Evolutionary conservation across 2,329 filamentous ascomycete genomes (phyloP), one percentile per base, ranked within the genome.

Genomic region (Alternaria gansuensis): DNA sequence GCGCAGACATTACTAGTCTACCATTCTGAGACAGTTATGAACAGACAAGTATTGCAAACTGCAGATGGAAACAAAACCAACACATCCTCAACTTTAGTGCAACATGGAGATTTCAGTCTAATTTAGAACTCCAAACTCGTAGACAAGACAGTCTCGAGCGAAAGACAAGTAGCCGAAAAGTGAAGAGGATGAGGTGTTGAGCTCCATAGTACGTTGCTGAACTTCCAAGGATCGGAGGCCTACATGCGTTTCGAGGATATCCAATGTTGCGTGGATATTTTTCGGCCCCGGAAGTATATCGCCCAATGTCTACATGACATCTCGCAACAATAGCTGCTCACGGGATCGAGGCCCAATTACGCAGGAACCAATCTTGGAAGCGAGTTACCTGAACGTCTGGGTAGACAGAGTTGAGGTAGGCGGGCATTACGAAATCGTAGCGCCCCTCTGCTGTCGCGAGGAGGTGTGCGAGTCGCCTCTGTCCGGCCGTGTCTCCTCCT

Each of bases 371-470:
- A 14, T 71, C 67, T 26, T 65, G 66, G 59, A 82, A 81, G 9
- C 66, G 57, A 5, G 73, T 71, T 13, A 76, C 68, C 36, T 55
- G 65, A 36, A 81, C 66, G 26, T 79, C 74, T 31, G 78, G 76
- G 55, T 79, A 80, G 36, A 67, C 57, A 10, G 66, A 58, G 71
- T 90, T 90, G 53, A 92, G 77, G 60, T 87, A 89, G 2, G 68
- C 73, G 1, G 86, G 77, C 11, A 83, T 78, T 3, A 80, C 78
- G 66, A 90, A 90, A 62, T 88, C 85, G 69, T 90, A 92, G 9
- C 87, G 83, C 2, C 88, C 87, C 62, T 89, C 85, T 17, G 86
- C 86, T 0, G 90, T 92, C 31, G 88, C 88, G 36, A 90, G 81
- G 24, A 92, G 82, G 31, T 87, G 82, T 58, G 87, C 84, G 49